phyloP scores from a whole-genome alignment of 2,329 filamentous ascomycete genomes.

The Capronia epimyces region DNA sequence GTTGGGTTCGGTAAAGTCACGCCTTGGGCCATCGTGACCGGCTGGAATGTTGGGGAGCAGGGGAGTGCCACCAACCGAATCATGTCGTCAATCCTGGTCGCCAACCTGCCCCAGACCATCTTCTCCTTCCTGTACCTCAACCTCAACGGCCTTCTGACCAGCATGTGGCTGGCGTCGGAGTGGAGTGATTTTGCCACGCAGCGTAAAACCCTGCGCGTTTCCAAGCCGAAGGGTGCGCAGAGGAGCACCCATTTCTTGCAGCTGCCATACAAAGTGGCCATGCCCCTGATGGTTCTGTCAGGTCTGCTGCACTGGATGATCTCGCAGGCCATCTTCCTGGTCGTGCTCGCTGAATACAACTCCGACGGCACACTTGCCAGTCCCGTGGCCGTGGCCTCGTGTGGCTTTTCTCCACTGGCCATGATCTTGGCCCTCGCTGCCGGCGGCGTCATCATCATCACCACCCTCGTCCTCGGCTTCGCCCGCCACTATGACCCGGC shows the following conservation, averaged over 20 bases:
- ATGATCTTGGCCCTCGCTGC: constrained; percentile 23
- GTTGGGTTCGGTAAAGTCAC: constrained; percentile 27
- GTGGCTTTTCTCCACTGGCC: constrained; percentile 28
- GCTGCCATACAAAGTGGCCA: constrained; percentile 36
- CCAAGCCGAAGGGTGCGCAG: constrained; percentile 35
- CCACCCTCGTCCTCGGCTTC: constrained; percentile 19
- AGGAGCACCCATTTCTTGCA: constrained; percentile 40
- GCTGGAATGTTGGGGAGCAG: constrained; percentile 12
- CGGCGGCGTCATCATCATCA: constrained; percentile 14
- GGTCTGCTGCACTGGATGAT: constrained; percentile 41
- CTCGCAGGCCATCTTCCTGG: constrained; percentile 43
- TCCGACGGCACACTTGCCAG: constrained; percentile 6
- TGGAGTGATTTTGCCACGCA: constrained; percentile 41
- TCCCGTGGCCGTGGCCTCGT: constrained; percentile 15
- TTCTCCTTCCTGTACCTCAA: constrained; percentile 36
- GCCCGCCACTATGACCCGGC: constrained; percentile 21
- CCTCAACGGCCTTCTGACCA: constrained; percentile 39
- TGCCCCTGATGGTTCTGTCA: constrained; percentile 35
- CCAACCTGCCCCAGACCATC: constrained; percentile 36
- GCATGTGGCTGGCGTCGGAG: constrained; percentile 46
- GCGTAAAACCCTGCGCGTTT: constrained; percentile 39
- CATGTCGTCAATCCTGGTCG: constrained; percentile 27
- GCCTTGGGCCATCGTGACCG: constrained; percentile 17
- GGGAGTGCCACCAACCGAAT: constrained; percentile 3
- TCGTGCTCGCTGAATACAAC: constrained; percentile 31